Percentiles rank a stretch among this genome's conserved stretches.
These are phyloP conservation scores for Colletotrichum sp. DNA, from an alignment of 2,329 filamentous ascomycete species.

Conservation along the genomic window DNA sequence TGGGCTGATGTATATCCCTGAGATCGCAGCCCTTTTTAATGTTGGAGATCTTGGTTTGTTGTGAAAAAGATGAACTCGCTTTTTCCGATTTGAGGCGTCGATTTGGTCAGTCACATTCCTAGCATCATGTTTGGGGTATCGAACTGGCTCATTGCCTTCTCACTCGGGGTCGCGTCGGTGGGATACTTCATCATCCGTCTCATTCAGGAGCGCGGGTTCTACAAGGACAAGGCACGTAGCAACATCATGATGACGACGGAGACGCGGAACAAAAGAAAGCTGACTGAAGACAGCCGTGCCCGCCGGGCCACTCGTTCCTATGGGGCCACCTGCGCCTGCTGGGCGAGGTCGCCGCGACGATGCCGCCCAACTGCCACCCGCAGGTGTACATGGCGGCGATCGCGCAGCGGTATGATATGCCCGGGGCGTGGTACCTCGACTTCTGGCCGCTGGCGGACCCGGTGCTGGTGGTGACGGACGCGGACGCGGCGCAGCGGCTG, in stretches of 20 bases:
- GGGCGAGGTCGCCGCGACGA: slow-evolving; percentile 2
- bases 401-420: slow-evolving; percentile 25
- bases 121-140: slow-evolving; percentile 2
- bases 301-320: slow-evolving; percentile 23
- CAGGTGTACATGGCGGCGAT: slow-evolving; percentile 26
- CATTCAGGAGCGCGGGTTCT: not conserved
- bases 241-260: too few relatives aligned
- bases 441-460: slow-evolving; percentile 29
- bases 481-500: slow-evolving; percentile 27
- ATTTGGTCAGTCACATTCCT: too few relatives aligned
- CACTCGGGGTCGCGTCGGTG: not conserved
- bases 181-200: slow-evolving; percentile 6
- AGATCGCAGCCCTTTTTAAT: not conserved
- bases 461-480: slow-evolving; percentile 28
- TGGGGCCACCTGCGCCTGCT: slow-evolving; percentile 26
- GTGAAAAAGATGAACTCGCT: not conserved
- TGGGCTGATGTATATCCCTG: not conserved
- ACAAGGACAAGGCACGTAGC: slow-evolving; percentile 5
- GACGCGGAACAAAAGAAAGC: not conserved
- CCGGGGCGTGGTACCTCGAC: slow-evolving; percentile 36
- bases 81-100: too few relatives aligned
- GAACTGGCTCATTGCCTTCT: not conserved
- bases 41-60: rapidly evolving
- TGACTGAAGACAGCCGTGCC: not conserved
- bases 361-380: slow-evolving; percentile 26